These are phyloP conservation scores for Echinochloa phyllopogon DNA, from an alignment of 176 grass and related monocot genomes.

Conservation along the genomic window DNA sequence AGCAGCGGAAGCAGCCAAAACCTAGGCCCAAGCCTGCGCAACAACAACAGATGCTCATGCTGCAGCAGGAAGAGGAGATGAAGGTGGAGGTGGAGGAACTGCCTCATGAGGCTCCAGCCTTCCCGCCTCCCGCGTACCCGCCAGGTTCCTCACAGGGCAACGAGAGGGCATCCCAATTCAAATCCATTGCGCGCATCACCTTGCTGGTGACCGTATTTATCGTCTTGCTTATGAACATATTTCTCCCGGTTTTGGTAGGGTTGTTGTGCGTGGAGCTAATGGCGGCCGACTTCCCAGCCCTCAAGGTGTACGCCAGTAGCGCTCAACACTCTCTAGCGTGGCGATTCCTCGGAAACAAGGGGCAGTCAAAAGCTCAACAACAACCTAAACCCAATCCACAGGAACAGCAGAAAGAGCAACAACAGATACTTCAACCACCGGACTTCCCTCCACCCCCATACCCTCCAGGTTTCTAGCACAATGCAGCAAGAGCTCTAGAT, in stretches of 20 bases:
- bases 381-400: conserved; percentile 33
- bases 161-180: conserved; percentile 31
- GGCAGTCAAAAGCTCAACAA: background rate
- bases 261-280: conserved; percentile 73
- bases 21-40: conserved; percentile 11
- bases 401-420: conserved; percentile 20
- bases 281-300: conserved; percentile 82
- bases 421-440: conserved; percentile 41
- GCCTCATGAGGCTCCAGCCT: background rate
- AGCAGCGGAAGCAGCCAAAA: conserved; percentile 15
- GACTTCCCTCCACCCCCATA: conserved; percentile 41
- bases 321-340: conserved; percentile 31
- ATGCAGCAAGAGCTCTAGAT: background rate
- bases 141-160: conserved; percentile 47
- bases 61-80: background rate
- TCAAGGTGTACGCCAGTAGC: conserved; percentile 71
- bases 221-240: conserved; percentile 18
- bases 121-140: conserved; percentile 55
- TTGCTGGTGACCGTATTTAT: background rate
- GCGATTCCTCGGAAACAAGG: conserved; percentile 38
- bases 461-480: conserved; percentile 47
- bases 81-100: background rate
- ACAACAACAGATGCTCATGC: background rate
- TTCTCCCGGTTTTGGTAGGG: conserved; percentile 30
- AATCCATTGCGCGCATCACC: background rate